Conservation (phyloP, 2,329 filamentous ascomycete genomes). For the Corniculantispora saksenae region DNA sequence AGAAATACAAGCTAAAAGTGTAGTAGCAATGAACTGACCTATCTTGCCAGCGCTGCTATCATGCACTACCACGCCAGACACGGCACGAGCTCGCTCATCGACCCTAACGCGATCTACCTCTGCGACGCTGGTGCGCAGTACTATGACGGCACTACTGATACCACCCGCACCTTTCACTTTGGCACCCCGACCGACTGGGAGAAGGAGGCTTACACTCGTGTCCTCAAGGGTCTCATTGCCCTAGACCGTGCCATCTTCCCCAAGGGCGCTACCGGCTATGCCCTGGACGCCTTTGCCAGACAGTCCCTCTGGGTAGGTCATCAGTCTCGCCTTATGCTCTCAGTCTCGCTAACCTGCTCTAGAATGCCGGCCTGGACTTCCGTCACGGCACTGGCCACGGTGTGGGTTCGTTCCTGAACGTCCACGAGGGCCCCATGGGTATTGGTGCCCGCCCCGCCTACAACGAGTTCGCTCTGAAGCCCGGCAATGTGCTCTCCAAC, state of each 20-base stretch:
- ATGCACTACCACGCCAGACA: slow-evolving; percentile 94
- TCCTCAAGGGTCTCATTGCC: slow-evolving; percentile 90
- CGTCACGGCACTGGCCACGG: slow-evolving; percentile 95
- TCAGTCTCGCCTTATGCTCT: background rate
- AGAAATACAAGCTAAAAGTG: slow-evolving; percentile 30
- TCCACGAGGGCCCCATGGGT: slow-evolving; percentile 95
- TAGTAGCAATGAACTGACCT: slow-evolving; percentile 15
- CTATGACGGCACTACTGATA: slow-evolving; percentile 92
- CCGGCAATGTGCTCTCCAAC: slow-evolving; percentile 95
- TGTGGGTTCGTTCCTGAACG: slow-evolving; percentile 91
- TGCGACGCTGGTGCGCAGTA: slow-evolving; percentile 99
- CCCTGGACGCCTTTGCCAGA: slow-evolving; percentile 82
- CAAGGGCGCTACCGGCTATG: slow-evolving; percentile 92
- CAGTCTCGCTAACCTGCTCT: slow-evolving; percentile 24
- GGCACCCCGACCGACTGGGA: slow-evolving; percentile 81
- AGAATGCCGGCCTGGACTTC: slow-evolving; percentile 79
- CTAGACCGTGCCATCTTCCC: slow-evolving; percentile 86
- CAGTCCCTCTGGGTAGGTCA: slow-evolving; percentile 82
- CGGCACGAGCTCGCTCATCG: slow-evolving; percentile 78
- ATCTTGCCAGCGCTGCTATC: slow-evolving; percentile 71
- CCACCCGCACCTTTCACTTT: slow-evolving; percentile 91
- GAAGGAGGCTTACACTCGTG: slow-evolving; percentile 86
- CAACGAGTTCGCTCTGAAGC: slow-evolving; percentile 81
- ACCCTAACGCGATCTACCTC: slow-evolving; percentile 83
- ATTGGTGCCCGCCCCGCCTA: slow-evolving; percentile 92